Evolutionary conservation across 306 rosid genomes (phyloP), one percentile per base, ranked within the genome.

Genomic region (Vigna mungo): DNA sequence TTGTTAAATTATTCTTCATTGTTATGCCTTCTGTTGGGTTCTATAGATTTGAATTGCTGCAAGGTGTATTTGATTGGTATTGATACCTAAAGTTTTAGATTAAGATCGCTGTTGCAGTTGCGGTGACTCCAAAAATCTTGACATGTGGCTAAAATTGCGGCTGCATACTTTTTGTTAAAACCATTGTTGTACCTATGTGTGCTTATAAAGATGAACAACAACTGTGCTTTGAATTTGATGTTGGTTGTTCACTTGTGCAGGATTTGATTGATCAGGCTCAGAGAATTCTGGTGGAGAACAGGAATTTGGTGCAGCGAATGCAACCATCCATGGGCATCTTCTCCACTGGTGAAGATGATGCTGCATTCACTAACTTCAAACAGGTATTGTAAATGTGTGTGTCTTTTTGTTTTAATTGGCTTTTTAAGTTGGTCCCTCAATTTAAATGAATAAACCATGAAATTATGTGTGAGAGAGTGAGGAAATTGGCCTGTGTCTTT

Each of bases 241-340:
- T 34, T 71, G 80, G 75, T 62, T 60, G 43, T 61, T 77, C 53
- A 72, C 63, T 74, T 74, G 66, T 84, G 78, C 83, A 94, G 98
- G 97, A 92, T 84, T 86, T 92, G 88, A 89, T 94, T 63, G 98
- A 94, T 80, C 82, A 89, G 81, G 95, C 98, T 59, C 90, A 89
- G 88, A 76, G 88, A 34, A 80, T 84, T 80, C 88, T 94, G 43
- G 86, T 94, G 59, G 96, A 90, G 76, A 94, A 90, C 75, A 85
- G 92, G 87, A 87, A 80, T 82, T 81, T 76, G 15, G 64, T 92
- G 72, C 91, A 85, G 83, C 86, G 92, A 67, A 87, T 92, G 92
- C 93, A 89, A 85, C 65, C 93, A 7, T 83, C 94, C n/a, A 48
- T 80, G 83, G 90, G 94, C 77, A 74, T 88, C 62, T 83, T 83